A percentile compares a stretch with the other conserved stretches of the same genome.
phyloP scores from a whole-genome alignment of 2,329 filamentous ascomycete species.

The Trichoderma oligosporum region DNA sequence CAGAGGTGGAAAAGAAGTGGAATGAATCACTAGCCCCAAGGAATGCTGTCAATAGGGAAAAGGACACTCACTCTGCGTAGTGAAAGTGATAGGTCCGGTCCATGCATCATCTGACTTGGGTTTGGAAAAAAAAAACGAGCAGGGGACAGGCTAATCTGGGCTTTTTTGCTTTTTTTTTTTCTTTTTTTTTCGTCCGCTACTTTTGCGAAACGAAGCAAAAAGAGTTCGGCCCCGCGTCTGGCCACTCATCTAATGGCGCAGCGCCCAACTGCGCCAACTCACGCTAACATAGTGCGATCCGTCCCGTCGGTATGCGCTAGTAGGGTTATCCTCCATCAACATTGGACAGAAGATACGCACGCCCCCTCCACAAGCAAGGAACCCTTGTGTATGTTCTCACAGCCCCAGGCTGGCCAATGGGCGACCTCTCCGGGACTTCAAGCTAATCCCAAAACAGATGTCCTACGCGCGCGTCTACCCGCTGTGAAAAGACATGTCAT shows the following conservation, averaged over 20 bases:
- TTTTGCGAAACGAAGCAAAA: conserved; percentile 17
- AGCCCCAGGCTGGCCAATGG: conserved; percentile 26
- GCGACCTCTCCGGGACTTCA: conserved; percentile 25
- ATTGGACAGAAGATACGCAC: conserved; percentile 24
- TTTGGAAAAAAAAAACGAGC: background rate
- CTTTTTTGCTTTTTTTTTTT: background rate
- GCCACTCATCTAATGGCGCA: conserved; percentile 27
- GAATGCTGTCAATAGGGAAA: background rate
- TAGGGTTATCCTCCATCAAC: conserved; percentile 1
- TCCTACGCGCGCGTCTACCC: conserved; percentile 33
- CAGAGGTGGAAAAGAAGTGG: conserved; percentile 2
- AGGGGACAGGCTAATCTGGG: conserved; percentile 5
- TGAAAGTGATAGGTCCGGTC: background rate
- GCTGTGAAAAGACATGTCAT: conserved; percentile 25
- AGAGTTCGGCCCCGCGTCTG: conserved; percentile 20
- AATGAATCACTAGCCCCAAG: background rate
- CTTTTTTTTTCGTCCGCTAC: background rate
- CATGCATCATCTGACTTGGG: background rate
- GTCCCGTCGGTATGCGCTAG: conserved; percentile 38
- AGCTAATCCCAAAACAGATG: conserved; percentile 22
- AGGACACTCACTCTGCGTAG: no score
- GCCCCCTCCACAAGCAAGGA: conserved; percentile 18
- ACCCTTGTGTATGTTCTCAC: conserved; percentile 1
- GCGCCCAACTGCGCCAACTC: conserved; percentile 25
- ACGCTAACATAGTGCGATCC: conserved; percentile 33